These are phyloP conservation scores for Jasminum sambac DNA, from an alignment of 257 asterid species.

Conservation along the genomic window DNA sequence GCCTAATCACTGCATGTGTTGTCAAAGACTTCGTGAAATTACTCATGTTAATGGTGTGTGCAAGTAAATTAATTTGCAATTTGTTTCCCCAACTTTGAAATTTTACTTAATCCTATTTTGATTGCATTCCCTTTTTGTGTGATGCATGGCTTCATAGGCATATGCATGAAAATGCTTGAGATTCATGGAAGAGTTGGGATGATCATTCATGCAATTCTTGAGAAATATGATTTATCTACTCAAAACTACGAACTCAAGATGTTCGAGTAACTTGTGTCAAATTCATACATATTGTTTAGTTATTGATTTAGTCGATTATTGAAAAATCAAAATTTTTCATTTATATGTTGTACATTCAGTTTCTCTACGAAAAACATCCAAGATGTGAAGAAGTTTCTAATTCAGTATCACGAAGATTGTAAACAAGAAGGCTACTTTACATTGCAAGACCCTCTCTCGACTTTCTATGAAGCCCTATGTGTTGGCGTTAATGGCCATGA, in stretches of 20 bases:
- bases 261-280: slow-evolving; percentile 51
- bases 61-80: not conserved
- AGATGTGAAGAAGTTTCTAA: slow-evolving; percentile 58
- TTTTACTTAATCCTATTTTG: too few species aligned
- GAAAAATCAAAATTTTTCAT: not conserved
- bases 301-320: not conserved
- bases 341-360: slow-evolving; percentile 26
- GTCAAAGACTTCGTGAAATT: slow-evolving; percentile 67
- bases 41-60: slow-evolving; percentile 57
- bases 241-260: slow-evolving; percentile 39
- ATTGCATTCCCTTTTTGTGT: not conserved
- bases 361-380: slow-evolving; percentile 47
- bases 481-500: slow-evolving; percentile 47
- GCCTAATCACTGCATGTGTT: slow-evolving; percentile 46
- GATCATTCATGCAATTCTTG: slow-evolving; percentile 62
- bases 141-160: slow-evolving; percentile 34
- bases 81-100: not conserved
- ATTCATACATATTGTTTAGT: not conserved
- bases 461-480: slow-evolving; percentile 60
- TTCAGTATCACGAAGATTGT: slow-evolving; percentile 62
- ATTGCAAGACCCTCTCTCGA: slow-evolving; percentile 56
- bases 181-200: slow-evolving; percentile 74
- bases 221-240: slow-evolving; percentile 33
- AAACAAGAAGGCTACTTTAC: slow-evolving; percentile 53
- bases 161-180: slow-evolving; percentile 48